These are phyloP conservation scores for Volutella citrinella DNA, from an alignment of 2,329 filamentous ascomycete genomes.

Conservation along the genomic window DNA sequence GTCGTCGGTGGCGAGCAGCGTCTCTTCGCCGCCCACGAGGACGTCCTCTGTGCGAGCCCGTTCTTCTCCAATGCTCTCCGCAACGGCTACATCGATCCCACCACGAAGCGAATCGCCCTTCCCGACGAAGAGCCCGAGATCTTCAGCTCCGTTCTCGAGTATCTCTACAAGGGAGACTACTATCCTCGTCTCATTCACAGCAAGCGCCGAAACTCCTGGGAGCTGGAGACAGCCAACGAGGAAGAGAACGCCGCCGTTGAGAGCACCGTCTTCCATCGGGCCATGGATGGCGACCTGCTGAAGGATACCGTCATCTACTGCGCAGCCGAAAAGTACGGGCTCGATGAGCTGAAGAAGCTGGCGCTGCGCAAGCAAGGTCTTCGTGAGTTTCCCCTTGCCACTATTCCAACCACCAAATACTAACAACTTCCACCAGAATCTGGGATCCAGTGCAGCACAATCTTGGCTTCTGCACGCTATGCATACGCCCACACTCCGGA, in stretches of 20 bases:
- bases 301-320: conserved; percentile 93
- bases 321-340: conserved; percentile 77
- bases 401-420: conserved; percentile 2
- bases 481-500: conserved; percentile 88
- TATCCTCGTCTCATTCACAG: conserved; percentile 80
- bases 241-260: conserved; percentile 48
- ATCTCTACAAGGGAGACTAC: conserved; percentile 92
- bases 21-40: conserved; percentile 88
- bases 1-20: conserved; percentile 78
- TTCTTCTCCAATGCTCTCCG: conserved; percentile 59
- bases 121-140: conserved; percentile 87
- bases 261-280: conserved; percentile 67
- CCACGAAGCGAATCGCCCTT: conserved; percentile 68
- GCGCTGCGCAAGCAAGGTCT: conserved; percentile 86
- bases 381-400: conserved; percentile 45
- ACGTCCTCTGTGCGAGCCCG: conserved; percentile 73
- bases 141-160: conserved; percentile 87
- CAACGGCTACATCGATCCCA: conserved; percentile 32
- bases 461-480: conserved; percentile 82
- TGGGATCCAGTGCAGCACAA: conserved; percentile 80
- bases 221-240: conserved; percentile 63
- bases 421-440: conserved; percentile 47
- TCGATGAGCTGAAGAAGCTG: conserved; percentile 81
- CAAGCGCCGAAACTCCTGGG: conserved; percentile 76
- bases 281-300: conserved; percentile 64